These are phyloP conservation scores for Neodidymelliopsis sp. DNA, from an alignment of 2,329 filamentous ascomycete species.

Conservation along the genomic window DNA sequence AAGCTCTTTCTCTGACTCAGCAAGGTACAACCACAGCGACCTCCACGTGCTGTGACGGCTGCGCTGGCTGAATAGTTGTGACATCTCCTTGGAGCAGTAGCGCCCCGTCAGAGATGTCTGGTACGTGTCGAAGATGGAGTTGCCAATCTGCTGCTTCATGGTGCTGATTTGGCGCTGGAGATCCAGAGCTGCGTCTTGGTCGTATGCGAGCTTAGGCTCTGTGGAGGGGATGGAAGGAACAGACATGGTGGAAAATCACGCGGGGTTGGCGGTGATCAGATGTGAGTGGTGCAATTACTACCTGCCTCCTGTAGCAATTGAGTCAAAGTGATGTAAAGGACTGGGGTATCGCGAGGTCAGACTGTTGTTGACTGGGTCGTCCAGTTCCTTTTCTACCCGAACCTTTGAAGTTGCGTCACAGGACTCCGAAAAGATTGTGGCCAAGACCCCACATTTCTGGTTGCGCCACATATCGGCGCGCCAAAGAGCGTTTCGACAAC, in stretches of 20 bases:
- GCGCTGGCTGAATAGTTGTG: conserved; percentile 78
- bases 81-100: conserved; percentile 68
- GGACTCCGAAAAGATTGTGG: conserved; percentile 35
- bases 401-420: conserved; percentile 29
- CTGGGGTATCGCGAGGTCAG: conserved; percentile 16
- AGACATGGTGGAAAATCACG: conserved; percentile 7
- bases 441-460: conserved; percentile 37
- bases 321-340: conserved; percentile 12
- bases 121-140: conserved; percentile 35
- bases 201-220: conserved; percentile 24
- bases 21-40: conserved; percentile 84
- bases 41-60: conserved; percentile 81
- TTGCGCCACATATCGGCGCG: conserved; percentile 25
- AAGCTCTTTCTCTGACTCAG: conserved; percentile 81
- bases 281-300: conserved; percentile 4
- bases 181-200: conserved; percentile 30
- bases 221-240: conserved; percentile 13
- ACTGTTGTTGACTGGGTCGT: conserved; percentile 19
- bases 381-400: conserved; percentile 29
- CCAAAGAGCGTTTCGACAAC: conserved; percentile 19
- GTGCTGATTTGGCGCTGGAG: conserved; percentile 31
- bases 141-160: conserved; percentile 31
- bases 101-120: conserved; percentile 51
- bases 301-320: conserved; percentile 2
- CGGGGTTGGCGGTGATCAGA: conserved; percentile 1